Base-by-base conservation (phyloP, 768 basidiomycete genomes). In the Harrya chromipes region DNA sequence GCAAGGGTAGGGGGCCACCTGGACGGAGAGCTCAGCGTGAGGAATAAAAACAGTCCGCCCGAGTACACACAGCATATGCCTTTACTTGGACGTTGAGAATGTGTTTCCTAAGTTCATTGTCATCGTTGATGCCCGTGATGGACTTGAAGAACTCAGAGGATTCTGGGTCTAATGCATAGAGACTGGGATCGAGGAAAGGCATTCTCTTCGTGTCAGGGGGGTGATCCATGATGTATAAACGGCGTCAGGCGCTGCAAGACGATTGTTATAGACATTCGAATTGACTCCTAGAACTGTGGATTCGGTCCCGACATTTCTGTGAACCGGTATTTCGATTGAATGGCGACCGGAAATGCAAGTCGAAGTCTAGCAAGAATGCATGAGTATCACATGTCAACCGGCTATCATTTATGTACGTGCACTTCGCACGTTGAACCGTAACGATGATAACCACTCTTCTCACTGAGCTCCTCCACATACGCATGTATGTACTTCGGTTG, bases 391-490 rank as follows among this genome's bases (percentile, higher is more conserved):
- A 27, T 27, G 27, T 7, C 27, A 27, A 27, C 27, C 27, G 27
- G 27, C 27, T 27, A 27, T 27, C 27, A 7, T 27, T 27, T 11
- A 27, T 27, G 2, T 27, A 11, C n/a, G n/a, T n/a, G n/a, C n/a
- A 11, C 8, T 27, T 27, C 27, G 27, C 27, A 27, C 27, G 27
- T 27, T 27, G 27, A 27, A 27, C 27, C 27, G 10, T 27, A 27
- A 40, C 44, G 40, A 75, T 75, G 74, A 68, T 78, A 37, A 58
- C 56, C 9, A 90, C 87, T 1, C 60, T 76, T 6, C 66, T 90
- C 50, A 88, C 85, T 13, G 77, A 83, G 61, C 59, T 87, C 38
- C 74, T 88, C 31, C 75, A 73, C 27, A 88, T 89, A 53, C 74
- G 78, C 39, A 75, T 87, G 87, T 87, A 57, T 33, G 82, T 74